Evolutionary conservation across 192 early-diverging fungal genomes (phyloP), one percentile per base, ranked within the genome.

Genomic region (Backusella circina): DNA sequence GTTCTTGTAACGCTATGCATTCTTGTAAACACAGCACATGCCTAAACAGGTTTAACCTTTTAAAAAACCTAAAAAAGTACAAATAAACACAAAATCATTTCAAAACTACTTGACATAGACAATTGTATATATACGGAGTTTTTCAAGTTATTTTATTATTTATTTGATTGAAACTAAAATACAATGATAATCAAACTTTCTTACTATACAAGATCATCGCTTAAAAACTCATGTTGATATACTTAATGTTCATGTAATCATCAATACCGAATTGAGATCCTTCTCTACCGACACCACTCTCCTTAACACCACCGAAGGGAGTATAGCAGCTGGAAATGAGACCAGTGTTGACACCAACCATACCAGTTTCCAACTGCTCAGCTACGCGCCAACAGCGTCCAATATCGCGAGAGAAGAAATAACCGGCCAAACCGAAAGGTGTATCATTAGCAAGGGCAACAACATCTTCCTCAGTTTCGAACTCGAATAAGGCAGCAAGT

Each of bases 341-440:
- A 32, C 90, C 90, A 2, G 91, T 90, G 77, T 98, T 98, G 28
- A 94, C 87, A 32, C 95, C 95, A 30, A 97, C 93, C 91, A 97
- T 97, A 50, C 96, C 96, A 10, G 91, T 88, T 71, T 96, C 90
- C 69, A 98, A 75, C 5, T 83, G 80, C 77, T 97, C 94, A 9
- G 94, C 90, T 7, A 98, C 92, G 10, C 93, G 88, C 87, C 90
- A 93, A 74, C 91, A 85, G 8, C 95, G 89, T 6, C 86, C 80
- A 16, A 95, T 76, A 75, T 95, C 91, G 21, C 88, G 79, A 71
- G 93, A 92, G 79, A 87, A 97, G 77, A 96, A 92, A 84, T 96
- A 97, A 2, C 87, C 93, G 0, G 96, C 93, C 74, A 98, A 82
- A 0, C 96, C 97, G 23, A 89, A 88, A 4, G 78, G 70, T 7